Evolutionary conservation across 805 yeast genomes (phyloP), one percentile per base, ranked within the genome.

Genomic region (Spathaspora passalidarum): DNA sequence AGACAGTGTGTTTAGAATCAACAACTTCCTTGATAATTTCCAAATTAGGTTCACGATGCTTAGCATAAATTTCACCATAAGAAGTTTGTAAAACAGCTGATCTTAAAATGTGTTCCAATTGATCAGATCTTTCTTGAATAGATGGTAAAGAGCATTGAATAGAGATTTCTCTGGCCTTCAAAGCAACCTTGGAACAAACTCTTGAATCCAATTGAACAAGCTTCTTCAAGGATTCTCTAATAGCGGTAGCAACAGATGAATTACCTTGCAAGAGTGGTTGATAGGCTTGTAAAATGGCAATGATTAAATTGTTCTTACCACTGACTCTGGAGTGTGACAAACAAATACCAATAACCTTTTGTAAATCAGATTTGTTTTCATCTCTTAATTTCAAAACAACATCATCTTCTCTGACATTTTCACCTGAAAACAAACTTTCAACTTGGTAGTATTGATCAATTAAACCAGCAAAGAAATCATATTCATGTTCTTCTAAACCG

Each of bases 131-230:
- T 71, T 94, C 99, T 67, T 88, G 83, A 52, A 90, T 84, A 3
- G 98, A 90, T 32, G 99, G 99, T 70, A 94, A 77, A 23, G 98
- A 89, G 65, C 97, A 94, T 75, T 91, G 96, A 59, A 94, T 94
- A 59, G 94, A 79, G 49, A 95, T 86, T 71, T 95, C 99, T 64
- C 98, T 83, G 1, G 98, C 97, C 68, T 88, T 90, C 61, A 94
- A 75, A 21, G 96, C 88, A 42, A 92, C 97, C 75, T 91, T 92
- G 22, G 96, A 92, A 32, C 96, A 82, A 7, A 88, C 81, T 63
- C 97, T 85, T 20, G 94, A 80, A 57, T 92, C 98, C 53, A 94
- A 78, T 64, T 88, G 94, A 44, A 91, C 96, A 56, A 95, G 75
- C 46, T 80, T 74, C 68, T 83, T 85, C 72, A 94, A 79, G 2